Conservation (phyloP, 139 green algal species). For the Ettlia oleoabundans region DNA sequence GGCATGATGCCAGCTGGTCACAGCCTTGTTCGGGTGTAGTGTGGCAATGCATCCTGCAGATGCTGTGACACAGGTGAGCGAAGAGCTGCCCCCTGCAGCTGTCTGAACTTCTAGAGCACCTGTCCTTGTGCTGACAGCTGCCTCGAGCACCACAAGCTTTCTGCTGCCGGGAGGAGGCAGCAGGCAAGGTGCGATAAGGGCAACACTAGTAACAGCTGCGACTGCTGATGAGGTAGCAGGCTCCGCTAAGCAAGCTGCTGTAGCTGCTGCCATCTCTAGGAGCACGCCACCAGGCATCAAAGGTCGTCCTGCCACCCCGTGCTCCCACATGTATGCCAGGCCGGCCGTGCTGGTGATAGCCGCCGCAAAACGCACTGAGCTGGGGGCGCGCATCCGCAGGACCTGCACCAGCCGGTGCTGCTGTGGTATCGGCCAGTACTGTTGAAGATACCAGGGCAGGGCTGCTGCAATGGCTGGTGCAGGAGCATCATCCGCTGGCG, state of each 20-base stretch:
- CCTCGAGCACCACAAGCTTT: background rate
- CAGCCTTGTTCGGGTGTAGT: background rate
- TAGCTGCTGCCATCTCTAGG: slow-evolving; percentile 50
- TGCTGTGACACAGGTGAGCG: background rate
- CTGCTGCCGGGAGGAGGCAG: background rate
- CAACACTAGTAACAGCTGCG: background rate
- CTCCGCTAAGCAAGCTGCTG: slow-evolving; percentile 11
- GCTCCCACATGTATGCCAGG: slow-evolving; percentile 62
- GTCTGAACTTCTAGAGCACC: background rate
- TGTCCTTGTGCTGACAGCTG: background rate
- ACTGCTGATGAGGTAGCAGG: background rate
- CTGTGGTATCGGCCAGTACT: slow-evolving; percentile 5
- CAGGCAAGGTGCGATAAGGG: slow-evolving; percentile 18
- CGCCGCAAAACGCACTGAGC: background rate
- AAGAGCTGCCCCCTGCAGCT: background rate
- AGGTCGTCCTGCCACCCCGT: slow-evolving; percentile 46
- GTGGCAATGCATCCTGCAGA: background rate
- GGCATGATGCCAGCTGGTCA: background rate
- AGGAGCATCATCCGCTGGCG: background rate
- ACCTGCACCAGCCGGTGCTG: slow-evolving; percentile 20
- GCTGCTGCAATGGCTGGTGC: background rate
- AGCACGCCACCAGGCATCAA: slow-evolving; percentile 65
- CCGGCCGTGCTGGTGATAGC: background rate
- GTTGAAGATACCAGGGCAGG: slow-evolving; percentile 1
- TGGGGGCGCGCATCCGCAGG: background rate